Evolutionary conservation across 257 asterid species (phyloP).

Genomic region (Primulina eburnea): DNA sequence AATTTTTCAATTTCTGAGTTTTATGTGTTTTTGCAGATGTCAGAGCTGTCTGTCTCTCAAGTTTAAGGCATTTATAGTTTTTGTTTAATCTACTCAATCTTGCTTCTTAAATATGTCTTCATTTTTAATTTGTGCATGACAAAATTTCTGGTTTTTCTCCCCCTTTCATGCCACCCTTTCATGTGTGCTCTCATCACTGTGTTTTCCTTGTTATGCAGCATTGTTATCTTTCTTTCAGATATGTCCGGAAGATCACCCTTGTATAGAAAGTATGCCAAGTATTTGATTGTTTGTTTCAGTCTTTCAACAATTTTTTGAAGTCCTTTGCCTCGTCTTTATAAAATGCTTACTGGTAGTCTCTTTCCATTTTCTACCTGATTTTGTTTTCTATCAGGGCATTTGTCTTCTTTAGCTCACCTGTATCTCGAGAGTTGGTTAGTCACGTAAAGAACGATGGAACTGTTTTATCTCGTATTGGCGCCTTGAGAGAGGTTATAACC

Average conservation of each 20-base stretch:
- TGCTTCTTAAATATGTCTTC: not conserved
- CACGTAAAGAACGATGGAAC: slow-evolving; percentile 76
- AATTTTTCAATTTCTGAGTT: not conserved
- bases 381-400: slow-evolving; percentile 62
- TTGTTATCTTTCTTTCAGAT: slow-evolving; percentile 79
- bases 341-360: slow-evolving; percentile 19
- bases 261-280: slow-evolving; percentile 78
- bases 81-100: slow-evolving; percentile 5
- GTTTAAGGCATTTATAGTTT: not conserved
- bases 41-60: slow-evolving; percentile 2
- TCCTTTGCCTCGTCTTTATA: slow-evolving; percentile 23
- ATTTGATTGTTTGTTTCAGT: slow-evolving; percentile 17
- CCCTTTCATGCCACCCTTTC: slow-evolving; percentile 13
- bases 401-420: slow-evolving; percentile 94
- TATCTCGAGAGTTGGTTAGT: slow-evolving; percentile 74
- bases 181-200: slow-evolving; percentile 20
- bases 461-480: slow-evolving; percentile 94
- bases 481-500: slow-evolving; percentile 81
- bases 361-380: slow-evolving; percentile 22
- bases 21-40: slow-evolving; percentile 9
- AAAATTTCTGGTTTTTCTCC: not conserved
- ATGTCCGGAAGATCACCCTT: slow-evolving; percentile 91
- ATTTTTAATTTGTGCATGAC: slow-evolving; percentile 15
- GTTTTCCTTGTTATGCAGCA: slow-evolving; percentile 60
- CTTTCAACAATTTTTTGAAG: slow-evolving; percentile 12